Evolutionary conservation across 176 grass and related monocot genomes (phyloP).

Genomic region (Chloris gayana): DNA sequence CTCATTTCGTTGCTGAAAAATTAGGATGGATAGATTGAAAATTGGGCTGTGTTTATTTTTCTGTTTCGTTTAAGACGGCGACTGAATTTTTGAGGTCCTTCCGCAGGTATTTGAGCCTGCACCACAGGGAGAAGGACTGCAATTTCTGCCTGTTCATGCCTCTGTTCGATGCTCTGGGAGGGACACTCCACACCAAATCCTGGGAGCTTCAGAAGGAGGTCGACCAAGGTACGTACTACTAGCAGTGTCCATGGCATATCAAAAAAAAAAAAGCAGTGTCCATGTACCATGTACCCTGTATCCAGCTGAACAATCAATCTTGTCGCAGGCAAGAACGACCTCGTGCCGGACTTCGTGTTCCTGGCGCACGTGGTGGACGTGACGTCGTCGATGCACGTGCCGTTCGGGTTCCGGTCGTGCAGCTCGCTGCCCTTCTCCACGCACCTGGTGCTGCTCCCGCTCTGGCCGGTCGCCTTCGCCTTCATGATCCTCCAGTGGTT

Average conservation of each 20-base stretch:
- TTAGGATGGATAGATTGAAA: background rate
- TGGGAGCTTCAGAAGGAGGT: constrained; percentile 90
- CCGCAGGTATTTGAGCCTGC: constrained; percentile 80
- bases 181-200: constrained; percentile 56
- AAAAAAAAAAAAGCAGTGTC: too few species aligned
- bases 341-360: constrained; percentile 84
- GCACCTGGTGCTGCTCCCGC: constrained; percentile 46
- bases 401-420: constrained; percentile 72
- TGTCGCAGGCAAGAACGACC: constrained; percentile 67
- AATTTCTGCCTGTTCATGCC: constrained; percentile 98
- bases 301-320: background rate
- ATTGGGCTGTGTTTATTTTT: too few species aligned
- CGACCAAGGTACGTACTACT: constrained; percentile 52
- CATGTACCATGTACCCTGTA: background rate
- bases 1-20: background rate
- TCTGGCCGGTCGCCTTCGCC: constrained; percentile 59
- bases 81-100: background rate
- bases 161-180: constrained; percentile 67
- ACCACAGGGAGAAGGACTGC: constrained; percentile 77
- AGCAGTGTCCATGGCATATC: too few species aligned
- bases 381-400: constrained; percentile 69
- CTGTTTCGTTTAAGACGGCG: background rate
- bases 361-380: constrained; percentile 84
- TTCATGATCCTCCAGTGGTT: constrained; percentile 69
- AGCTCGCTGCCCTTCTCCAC: constrained; percentile 57